phyloP scores from a whole-genome alignment of 2,329 filamentous ascomycete genomes.

The Penicillium capsulatum region DNA sequence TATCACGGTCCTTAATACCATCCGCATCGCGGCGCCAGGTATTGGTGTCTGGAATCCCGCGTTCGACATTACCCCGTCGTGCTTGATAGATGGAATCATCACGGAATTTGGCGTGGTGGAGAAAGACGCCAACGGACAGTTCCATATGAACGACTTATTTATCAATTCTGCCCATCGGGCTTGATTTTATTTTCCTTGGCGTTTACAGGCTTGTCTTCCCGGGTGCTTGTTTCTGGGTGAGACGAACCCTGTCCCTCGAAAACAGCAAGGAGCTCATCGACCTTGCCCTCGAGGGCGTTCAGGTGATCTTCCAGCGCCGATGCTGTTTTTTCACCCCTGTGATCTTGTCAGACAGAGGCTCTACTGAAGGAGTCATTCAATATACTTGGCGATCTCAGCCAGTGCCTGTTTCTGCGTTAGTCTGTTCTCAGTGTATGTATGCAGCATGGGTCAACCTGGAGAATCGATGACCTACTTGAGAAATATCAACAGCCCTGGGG shows the following conservation, averaged over 20 bases:
- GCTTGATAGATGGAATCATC: conserved; percentile 87
- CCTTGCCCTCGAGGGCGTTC: conserved; percentile 17
- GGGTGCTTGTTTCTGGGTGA: not conserved
- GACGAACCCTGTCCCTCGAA: conserved; percentile 14
- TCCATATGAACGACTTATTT: conserved; percentile 51
- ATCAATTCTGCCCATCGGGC: conserved; percentile 12
- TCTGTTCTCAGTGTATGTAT: too few relatives aligned
- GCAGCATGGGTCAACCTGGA: too few relatives aligned
- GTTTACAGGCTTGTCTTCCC: not conserved
- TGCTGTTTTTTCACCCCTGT: conserved; percentile 21
- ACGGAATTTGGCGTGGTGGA: conserved; percentile 86
- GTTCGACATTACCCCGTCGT: conserved; percentile 89
- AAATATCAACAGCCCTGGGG: not conserved
- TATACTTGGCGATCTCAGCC: conserved; percentile 20
- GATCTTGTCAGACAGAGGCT: conserved; percentile 1
- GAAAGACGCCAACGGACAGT: conserved; percentile 67
- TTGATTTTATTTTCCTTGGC: conserved; percentile 2
- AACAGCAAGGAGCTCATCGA: conserved; percentile 28
- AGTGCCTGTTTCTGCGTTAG: conserved; percentile 10
- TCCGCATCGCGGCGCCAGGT: conserved; percentile 71
- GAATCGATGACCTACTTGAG: not conserved
- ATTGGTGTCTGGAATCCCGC: conserved; percentile 94
- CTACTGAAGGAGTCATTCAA: not conserved
- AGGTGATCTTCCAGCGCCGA: conserved; percentile 20
- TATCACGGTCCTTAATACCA: conserved; percentile 50